phyloP scores from a whole-genome alignment of 768 basidiomycete genomes.

The Boletus sp. region DNA sequence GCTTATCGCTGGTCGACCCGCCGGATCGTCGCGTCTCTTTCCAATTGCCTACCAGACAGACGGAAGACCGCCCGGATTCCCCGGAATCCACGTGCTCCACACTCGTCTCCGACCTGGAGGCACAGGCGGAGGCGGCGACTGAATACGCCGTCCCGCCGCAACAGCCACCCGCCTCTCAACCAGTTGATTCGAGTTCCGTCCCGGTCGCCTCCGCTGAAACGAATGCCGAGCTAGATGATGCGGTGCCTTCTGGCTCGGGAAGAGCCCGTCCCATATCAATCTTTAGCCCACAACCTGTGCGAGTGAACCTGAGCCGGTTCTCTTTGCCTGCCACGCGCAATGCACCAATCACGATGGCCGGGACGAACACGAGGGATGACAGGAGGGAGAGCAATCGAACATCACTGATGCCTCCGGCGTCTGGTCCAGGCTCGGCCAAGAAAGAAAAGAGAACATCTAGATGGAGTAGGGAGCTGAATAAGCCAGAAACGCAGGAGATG shows the following conservation, averaged over 20 bases:
- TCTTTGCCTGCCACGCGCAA: constrained; percentile 15
- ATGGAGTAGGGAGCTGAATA: constrained; percentile 18
- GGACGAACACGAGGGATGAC: background rate
- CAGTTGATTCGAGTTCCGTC: background rate
- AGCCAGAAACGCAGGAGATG: constrained; percentile 24
- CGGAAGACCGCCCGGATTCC: background rate
- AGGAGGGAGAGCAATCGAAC: constrained; percentile 2
- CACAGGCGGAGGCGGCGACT: background rate
- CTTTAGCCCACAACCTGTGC: constrained; percentile 5
- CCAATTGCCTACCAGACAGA: background rate
- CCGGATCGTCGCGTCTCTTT: constrained; percentile 5
- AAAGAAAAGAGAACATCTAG: constrained; percentile 16
- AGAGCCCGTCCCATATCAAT: constrained; percentile 13
- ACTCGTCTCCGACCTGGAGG: background rate
- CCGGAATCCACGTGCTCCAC: constrained; percentile 17
- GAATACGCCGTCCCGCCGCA: background rate
- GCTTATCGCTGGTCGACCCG: background rate
- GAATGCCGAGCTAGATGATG: background rate
- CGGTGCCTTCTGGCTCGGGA: background rate
- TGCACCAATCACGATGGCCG: background rate
- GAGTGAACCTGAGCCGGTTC: constrained; percentile 9
- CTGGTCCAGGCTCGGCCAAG: background rate
- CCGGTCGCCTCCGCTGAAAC: background rate
- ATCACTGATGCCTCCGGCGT: background rate
- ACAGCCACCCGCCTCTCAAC: background rate